Percentiles rank a stretch among this genome's conserved stretches.
phyloP scores from a whole-genome alignment of 805 yeast species.

The Nakazawaea molendinolei region DNA sequence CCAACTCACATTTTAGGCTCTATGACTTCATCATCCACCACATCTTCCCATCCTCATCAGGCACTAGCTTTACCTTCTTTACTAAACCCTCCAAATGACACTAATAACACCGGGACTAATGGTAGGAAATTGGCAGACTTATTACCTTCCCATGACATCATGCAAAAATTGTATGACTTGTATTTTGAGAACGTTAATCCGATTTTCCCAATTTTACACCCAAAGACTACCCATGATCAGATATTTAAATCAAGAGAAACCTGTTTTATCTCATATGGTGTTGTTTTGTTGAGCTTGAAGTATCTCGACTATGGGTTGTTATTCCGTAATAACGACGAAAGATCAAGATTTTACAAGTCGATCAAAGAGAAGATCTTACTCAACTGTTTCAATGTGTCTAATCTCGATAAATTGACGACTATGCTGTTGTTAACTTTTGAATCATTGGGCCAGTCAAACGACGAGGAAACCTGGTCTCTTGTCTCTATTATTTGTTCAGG shows the following conservation, averaged over 20 bases:
- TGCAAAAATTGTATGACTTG: conserved; percentile 3
- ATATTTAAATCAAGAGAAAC: conserved; percentile 3
- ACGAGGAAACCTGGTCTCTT: conserved; percentile 20
- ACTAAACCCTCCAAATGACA: conserved; percentile 2
- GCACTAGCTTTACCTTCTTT: conserved; percentile 1
- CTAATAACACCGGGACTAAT: neutral
- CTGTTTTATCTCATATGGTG: conserved; percentile 11
- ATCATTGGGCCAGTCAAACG: conserved; percentile 18
- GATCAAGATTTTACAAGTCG: conserved; percentile 6
- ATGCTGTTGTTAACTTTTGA: conserved; percentile 20
- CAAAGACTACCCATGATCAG: conserved; percentile 9
- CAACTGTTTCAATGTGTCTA: conserved; percentile 17
- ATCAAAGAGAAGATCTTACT: conserved; percentile 16
- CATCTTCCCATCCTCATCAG: conserved; percentile 1
- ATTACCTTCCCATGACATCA: conserved; percentile 1
- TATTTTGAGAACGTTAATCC: conserved; percentile 10
- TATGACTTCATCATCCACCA: neutral
- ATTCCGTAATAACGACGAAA: conserved; percentile 1
- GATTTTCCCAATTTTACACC: conserved; percentile 16
- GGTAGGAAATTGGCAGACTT: no score
- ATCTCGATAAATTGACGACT: conserved; percentile 19
- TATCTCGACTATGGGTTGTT: conserved; percentile 8
- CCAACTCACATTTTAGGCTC: neutral
- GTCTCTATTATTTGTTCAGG: conserved; percentile 19
- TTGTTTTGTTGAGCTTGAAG: conserved; percentile 16